Percentiles rank a stretch among this genome's conserved stretches.
Conservation (phyloP, 495 filamentous ascomycete species). For the Penicillium arizonense region DNA sequence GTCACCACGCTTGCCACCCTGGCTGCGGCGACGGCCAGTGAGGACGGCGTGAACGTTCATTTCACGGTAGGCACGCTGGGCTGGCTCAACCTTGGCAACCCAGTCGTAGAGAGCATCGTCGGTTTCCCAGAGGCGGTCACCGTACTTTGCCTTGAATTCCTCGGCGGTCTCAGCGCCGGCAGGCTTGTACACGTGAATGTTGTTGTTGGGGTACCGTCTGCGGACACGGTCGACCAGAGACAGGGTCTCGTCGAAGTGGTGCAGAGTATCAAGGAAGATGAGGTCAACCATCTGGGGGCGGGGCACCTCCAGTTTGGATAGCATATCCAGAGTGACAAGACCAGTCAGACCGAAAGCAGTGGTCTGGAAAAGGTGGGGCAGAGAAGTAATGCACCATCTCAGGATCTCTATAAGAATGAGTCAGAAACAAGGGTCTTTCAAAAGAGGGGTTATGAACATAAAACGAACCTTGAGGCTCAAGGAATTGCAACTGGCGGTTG, state of each 20-base stretch:
- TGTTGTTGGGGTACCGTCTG: conserved; percentile 71
- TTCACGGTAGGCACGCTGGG: conserved; percentile 86
- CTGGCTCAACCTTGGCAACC: conserved; percentile 95
- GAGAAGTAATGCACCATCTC: conserved; percentile 84
- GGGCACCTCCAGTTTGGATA: conserved; percentile 77
- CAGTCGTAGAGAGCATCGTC: conserved; percentile 93
- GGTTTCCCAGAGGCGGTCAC: conserved; percentile 79
- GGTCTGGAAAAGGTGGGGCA: conserved; percentile 91
- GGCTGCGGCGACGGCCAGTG: conserved; percentile 89
- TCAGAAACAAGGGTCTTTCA: conserved; percentile 14
- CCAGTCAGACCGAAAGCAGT: conserved; percentile 97
- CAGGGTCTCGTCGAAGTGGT: conserved; percentile 92
- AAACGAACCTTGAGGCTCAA: conserved; percentile 67
- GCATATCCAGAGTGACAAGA: conserved; percentile 91
- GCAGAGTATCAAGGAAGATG: conserved; percentile 95
- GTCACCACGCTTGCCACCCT: conserved; percentile 88
- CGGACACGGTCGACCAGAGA: conserved; percentile 77
- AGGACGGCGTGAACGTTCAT: conserved; percentile 88
- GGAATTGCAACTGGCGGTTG: conserved; percentile 81
- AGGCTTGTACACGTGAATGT: conserved; percentile 87
- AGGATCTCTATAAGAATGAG: conserved; percentile 65
- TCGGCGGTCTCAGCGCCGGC: conserved; percentile 62
- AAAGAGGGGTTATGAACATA: conserved; percentile 9
- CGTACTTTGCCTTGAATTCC: conserved; percentile 80
- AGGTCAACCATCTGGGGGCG: conserved; percentile 72